Evolutionary conservation across 2,329 filamentous ascomycete species (phyloP), one percentile per base, ranked within the genome.

Genomic region (Hortaea werneckii): DNA sequence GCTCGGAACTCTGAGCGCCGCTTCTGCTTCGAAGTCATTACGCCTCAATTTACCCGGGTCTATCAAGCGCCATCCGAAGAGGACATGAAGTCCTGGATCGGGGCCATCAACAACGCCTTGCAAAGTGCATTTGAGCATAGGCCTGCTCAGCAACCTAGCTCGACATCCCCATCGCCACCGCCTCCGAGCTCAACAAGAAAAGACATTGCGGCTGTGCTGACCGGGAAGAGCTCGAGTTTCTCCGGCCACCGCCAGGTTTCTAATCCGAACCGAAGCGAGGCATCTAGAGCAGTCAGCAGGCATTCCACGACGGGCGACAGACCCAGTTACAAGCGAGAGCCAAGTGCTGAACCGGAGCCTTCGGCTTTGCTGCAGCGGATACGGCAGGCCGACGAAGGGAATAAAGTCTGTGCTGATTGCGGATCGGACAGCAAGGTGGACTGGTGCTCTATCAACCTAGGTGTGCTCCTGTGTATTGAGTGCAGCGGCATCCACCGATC

Each of bases 21-120:
- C 5, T 98, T 98, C 66, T 96, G 90, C 67, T 98, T 98, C 57
- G 92, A 98, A 67, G 87, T 98, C 43, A 96, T 98, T 49, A 98
- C 92, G 0, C 94, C 94, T 6, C 86, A 92, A 42, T 96, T 83
- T 65, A 96, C 94, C 58, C 82, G 92, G 45, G 89, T 96, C 11
- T 98, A 96, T 65, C 92, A 98, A 68, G 92, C 90, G 37, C 95
- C 90, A 1, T 95, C 90, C 0, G 92, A 96, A 66, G 92, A 98
- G 35, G 92, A 98, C 58, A 94, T 98, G 87, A 88, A 83, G 61
- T 90, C 81, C 56, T 98, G 92, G 92, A 98, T 98, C 56, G 76
- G 79, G 20, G 84, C 92, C 13, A 94, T 98, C 69, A 98, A 98
- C 66, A 98, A 96, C 60, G 94, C 92, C 7, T 71, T 96, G 35